A percentile compares a stretch with the other conserved stretches of the same genome.
phyloP scores from a whole-genome alignment of 2,329 filamentous ascomycete species.

The Chrysosporium keratinophilum region DNA sequence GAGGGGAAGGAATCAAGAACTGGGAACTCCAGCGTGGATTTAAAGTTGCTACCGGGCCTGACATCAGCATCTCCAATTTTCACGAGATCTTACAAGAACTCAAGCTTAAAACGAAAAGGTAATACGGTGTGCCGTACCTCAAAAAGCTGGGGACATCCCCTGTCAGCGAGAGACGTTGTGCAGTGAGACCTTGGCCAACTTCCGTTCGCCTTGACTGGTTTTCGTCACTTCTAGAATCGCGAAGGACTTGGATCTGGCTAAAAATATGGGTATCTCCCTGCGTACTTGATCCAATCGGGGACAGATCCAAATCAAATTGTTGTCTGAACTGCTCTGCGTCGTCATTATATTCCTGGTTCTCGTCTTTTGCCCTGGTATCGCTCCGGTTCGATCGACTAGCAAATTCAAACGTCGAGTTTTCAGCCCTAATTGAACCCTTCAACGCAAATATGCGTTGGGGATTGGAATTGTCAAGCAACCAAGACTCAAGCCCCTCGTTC shows the following conservation, averaged over 20 bases:
- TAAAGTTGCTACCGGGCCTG: conserved; percentile 22
- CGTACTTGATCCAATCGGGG: conserved; percentile 1
- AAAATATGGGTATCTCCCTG: conserved; percentile 7
- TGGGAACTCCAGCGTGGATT: conserved; percentile 54
- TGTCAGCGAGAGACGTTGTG: not conserved
- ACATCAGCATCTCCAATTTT: conserved; percentile 4
- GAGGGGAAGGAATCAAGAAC: conserved; percentile 71
- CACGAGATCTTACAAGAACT: not conserved
- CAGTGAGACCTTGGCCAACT: conserved; percentile 6
- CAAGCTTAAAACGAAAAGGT: not conserved
- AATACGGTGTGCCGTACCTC: not conserved
- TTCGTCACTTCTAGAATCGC: conserved; percentile 3
- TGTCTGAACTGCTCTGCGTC: not conserved
- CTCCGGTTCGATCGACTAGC: not conserved
- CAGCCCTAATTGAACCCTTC: conserved; percentile 50
- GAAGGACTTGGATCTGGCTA: conserved; percentile 4
- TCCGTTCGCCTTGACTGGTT: not conserved
- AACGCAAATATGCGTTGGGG: conserved; percentile 69
- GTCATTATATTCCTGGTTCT: not conserved
- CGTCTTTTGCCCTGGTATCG: not conserved
- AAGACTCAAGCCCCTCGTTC: conserved; percentile 30
- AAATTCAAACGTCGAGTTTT: conserved; percentile 21
- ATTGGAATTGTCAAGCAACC: conserved; percentile 51
- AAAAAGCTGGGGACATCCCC: conserved; percentile 1
- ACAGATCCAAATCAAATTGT: conserved; percentile 12